These are phyloP conservation scores for Tagetes patula DNA, from an alignment of 129 eudicot genomes.

Conservation along the genomic window DNA sequence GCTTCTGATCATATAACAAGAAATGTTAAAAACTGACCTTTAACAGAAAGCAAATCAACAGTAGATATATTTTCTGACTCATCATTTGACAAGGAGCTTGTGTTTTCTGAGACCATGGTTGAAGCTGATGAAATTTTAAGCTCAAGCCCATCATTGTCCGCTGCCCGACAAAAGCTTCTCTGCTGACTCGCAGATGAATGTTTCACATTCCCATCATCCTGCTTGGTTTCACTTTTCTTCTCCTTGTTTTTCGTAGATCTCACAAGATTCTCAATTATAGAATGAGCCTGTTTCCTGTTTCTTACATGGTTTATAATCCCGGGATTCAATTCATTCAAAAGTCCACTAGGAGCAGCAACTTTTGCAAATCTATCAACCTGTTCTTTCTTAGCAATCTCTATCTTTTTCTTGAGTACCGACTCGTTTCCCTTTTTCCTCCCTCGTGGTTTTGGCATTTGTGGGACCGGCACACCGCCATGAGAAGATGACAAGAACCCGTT, in stretches of 20 bases:
- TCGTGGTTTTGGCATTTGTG: slow-evolving; percentile 61
- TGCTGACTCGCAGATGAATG: slow-evolving; percentile 27
- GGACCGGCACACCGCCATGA: slow-evolving; percentile 48
- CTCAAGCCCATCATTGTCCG: slow-evolving; percentile 51
- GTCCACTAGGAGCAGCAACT: slow-evolving; percentile 92
- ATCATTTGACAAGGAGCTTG: slow-evolving; percentile 60
- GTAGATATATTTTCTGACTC: slow-evolving; percentile 52
- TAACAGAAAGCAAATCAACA: slow-evolving; percentile 68
- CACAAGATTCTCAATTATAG: slow-evolving; percentile 85
- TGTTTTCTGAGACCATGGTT: slow-evolving; percentile 51
- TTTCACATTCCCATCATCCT: slow-evolving; percentile 29
- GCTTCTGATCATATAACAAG: neutral
- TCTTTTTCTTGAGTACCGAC: slow-evolving; percentile 54
- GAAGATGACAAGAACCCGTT: slow-evolving; percentile 67
- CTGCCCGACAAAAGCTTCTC: slow-evolving; percentile 10
- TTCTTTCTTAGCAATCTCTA: slow-evolving; percentile 79
- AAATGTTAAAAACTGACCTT: slow-evolving; percentile 51
- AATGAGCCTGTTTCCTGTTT: slow-evolving; percentile 86
- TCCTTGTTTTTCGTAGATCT: slow-evolving; percentile 56
- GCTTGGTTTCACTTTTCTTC: slow-evolving; percentile 28
- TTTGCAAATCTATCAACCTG: slow-evolving; percentile 82
- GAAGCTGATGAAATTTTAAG: slow-evolving; percentile 57
- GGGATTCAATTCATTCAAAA: slow-evolving; percentile 79
- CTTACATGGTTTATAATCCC: slow-evolving; percentile 95
- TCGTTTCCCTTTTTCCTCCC: slow-evolving; percentile 59